Conservation (phyloP, 331 rosid genomes). For the Pyrus hybrid region DNA sequence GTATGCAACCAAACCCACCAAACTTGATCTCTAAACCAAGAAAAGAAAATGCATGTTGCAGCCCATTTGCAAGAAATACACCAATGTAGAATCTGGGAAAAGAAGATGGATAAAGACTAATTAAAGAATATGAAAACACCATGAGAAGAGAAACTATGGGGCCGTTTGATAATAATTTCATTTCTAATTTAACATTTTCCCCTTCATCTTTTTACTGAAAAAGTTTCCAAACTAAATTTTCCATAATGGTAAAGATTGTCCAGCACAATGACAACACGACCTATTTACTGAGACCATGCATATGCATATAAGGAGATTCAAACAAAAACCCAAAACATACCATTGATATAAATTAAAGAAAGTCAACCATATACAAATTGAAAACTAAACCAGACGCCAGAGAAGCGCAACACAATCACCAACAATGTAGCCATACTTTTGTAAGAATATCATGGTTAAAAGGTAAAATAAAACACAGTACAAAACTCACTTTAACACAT, state of each 20-base stretch:
- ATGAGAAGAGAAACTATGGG: not conserved
- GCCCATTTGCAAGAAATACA: not conserved
- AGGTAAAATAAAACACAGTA: not conserved
- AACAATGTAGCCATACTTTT: not conserved
- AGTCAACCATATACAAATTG: not conserved
- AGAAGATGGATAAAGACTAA: not conserved
- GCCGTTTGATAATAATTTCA: no score
- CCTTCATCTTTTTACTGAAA: no score
- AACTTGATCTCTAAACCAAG: not conserved
- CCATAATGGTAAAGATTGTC: not conserved
- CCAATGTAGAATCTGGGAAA: not conserved
- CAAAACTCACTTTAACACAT: constrained; percentile 69
- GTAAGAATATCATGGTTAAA: not conserved
- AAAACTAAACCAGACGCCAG: not conserved
- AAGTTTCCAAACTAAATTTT: no score
- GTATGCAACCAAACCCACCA: not conserved
- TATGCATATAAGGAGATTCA: not conserved
- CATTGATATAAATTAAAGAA: not conserved
- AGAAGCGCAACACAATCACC: no score
- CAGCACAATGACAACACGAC: not conserved
- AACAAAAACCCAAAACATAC: not conserved
- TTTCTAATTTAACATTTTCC: no score
- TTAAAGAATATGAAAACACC: not conserved
- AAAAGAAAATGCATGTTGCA: not conserved
- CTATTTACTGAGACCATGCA: not conserved